Base-by-base conservation (phyloP, 129 eudicot genomes). In the Pulicaria dysenterica region DNA sequence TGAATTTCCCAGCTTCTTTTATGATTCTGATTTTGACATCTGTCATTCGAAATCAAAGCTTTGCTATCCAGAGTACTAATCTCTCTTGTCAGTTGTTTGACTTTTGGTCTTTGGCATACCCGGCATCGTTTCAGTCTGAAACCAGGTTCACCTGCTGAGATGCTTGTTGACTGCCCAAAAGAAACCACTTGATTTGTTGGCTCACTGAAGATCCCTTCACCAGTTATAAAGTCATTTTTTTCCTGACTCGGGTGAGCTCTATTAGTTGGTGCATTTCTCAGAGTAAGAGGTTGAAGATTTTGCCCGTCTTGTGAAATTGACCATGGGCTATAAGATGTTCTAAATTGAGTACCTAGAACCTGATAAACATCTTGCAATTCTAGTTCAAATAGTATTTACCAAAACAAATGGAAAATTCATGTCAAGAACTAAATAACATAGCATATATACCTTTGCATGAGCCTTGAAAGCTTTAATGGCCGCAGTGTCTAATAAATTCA, bases 371-470 rank as follows among this genome's bases (percentile, higher is more conserved):
- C 2, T 42, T 42, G 58, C 9, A 62, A 38, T 31, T 68, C 55
- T 58, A 31, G 50, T 67, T 19, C 31, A 24, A 24, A 34, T 19
- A 8, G 55, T 12, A 24, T 59, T 59, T 11, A 38, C 14, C 31
- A 2, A 70, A 48, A 38, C 5, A 47, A 1, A 78, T 12, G 2
- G 65, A 48, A 55, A 45, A 0, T 41, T 64, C 16, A 57, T 31
- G 12, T 13, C 70, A 51, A 55, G 65, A 70, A 61, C 19, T n/a
- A 17, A 31, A 31, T 57, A 67, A 19, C 15, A 34, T 12, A 31
- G 76, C 54, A 10, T n/a, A n/a, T n/a, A n/a, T 79, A 78, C 83
- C 78, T 81, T 79, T 63, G 79, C 68, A 65, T 79, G 76, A 46
- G 57, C 63, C 44, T 73, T 70, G 0, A 85, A 72, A 49, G 79